These are phyloP conservation scores for Ophiostoma ulmi DNA, from an alignment of 2,329 filamentous ascomycete species.

Conservation along the genomic window DNA sequence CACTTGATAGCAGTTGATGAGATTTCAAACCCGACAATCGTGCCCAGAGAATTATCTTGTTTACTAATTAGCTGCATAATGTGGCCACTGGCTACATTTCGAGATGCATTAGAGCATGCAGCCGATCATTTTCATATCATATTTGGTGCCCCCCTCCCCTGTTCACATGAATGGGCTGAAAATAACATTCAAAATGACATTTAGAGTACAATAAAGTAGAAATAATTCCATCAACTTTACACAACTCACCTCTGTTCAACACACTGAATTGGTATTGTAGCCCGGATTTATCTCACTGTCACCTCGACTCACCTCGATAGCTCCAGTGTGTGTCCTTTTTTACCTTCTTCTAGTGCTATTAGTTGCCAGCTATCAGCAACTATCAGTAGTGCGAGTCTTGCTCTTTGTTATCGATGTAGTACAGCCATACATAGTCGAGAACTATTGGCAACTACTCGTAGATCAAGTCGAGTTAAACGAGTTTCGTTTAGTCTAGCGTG, in stretches of 20 bases:
- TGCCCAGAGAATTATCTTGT: not conserved
- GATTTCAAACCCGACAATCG: not conserved
- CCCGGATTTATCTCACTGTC: not conserved
- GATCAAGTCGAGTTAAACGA: not conserved
- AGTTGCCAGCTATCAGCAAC: not conserved
- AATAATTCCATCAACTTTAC: too few relatives aligned
- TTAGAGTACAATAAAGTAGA: too few relatives aligned
- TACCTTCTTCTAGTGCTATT: not conserved
- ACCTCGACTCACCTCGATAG: slow-evolving; percentile 5
- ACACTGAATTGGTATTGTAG: not conserved
- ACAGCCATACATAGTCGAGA: not conserved
- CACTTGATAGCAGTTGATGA: not conserved
- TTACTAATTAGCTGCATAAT: not conserved
- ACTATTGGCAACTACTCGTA: not conserved
- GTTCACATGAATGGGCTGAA: too few relatives aligned
- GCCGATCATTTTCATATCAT: not conserved
- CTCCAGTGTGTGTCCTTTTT: not conserved
- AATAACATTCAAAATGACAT: too few relatives aligned
- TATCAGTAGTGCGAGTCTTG: not conserved
- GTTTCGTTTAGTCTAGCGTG: not conserved
- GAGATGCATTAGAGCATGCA: not conserved
- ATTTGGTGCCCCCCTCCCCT: too few relatives aligned
- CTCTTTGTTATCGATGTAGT: not conserved
- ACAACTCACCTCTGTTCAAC: too few relatives aligned
- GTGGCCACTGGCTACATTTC: not conserved